phyloP scores from a whole-genome alignment of 495 filamentous ascomycete genomes.

The Xanthoparmelia taractica region DNA sequence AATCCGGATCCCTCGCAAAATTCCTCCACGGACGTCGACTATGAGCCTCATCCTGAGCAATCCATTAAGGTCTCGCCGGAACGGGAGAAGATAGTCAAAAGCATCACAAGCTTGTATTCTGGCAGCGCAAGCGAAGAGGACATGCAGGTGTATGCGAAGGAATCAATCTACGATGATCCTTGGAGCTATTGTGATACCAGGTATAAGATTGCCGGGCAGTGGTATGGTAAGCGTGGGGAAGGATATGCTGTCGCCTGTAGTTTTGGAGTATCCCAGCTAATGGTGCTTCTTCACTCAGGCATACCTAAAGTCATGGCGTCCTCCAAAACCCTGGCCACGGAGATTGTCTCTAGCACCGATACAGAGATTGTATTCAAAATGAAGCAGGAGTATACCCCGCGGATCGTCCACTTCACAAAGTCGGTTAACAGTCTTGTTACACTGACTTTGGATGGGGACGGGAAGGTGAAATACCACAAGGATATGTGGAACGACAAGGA shows the following conservation, averaged over 20 bases:
- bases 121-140: conserved; percentile 42
- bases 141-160: conserved; percentile 41
- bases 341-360: conserved; percentile 33
- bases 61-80: conserved; percentile 32
- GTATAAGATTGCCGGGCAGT: conserved; percentile 45
- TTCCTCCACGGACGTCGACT: conserved; percentile 35
- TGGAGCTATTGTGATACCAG: conserved; percentile 45
- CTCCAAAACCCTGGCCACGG: conserved; percentile 35
- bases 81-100: conserved; percentile 33
- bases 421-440: conserved; percentile 36
- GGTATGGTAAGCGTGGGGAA: conserved; percentile 33
- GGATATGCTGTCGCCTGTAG: not conserved
- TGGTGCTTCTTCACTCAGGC: conserved; percentile 13
- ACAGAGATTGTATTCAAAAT: conserved; percentile 38
- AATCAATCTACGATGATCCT: conserved; percentile 43
- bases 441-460: conserved; percentile 36
- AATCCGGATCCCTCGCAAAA: conserved; percentile 29
- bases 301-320: conserved; percentile 39
- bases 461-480: conserved; percentile 44
- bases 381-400: conserved; percentile 41
- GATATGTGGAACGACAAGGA: conserved; percentile 48
- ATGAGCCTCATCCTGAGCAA: conserved; percentile 36
- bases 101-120: conserved; percentile 38
- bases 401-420: conserved; percentile 30
- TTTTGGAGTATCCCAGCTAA: not conserved